phyloP scores from a whole-genome alignment of 2,329 filamentous ascomycete genomes.

The Tricladium varicosporioides region DNA sequence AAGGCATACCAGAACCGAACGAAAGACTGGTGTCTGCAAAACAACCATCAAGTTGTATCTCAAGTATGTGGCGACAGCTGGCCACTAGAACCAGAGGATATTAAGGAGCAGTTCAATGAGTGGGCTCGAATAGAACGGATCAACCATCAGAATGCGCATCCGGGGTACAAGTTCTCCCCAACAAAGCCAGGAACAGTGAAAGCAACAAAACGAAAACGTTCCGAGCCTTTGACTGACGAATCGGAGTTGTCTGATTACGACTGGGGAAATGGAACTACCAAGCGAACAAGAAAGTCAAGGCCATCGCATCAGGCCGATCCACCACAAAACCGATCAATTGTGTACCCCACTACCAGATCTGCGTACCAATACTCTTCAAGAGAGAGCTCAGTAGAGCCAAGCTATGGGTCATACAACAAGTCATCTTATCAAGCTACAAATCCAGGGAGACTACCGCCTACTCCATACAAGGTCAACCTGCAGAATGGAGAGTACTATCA shows the following conservation, averaged over 20 bases:
- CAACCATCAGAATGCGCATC: slow-evolving; percentile 83
- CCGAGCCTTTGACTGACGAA: slow-evolving; percentile 37
- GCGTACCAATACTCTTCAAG: slow-evolving; percentile 32
- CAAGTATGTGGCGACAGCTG: slow-evolving; percentile 84
- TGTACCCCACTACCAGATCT: slow-evolving; percentile 30
- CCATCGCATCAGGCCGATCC: slow-evolving; percentile 13
- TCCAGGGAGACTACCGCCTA: slow-evolving; percentile 46
- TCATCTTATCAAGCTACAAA: slow-evolving; percentile 52
- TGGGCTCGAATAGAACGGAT: slow-evolving; percentile 78
- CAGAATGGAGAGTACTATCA: slow-evolving; percentile 51
- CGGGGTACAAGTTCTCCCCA: slow-evolving; percentile 91
- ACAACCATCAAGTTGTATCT: slow-evolving; percentile 93
- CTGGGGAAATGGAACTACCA: slow-evolving; percentile 36
- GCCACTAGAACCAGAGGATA: slow-evolving; percentile 71
- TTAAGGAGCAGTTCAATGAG: slow-evolving; percentile 73
- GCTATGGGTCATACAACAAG: slow-evolving; percentile 35
- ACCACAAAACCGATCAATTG: slow-evolving; percentile 18
- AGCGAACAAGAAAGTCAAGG: slow-evolving; percentile 21
- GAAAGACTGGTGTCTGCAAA: slow-evolving; percentile 76
- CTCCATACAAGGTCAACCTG: slow-evolving; percentile 42
- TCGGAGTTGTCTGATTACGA: slow-evolving; percentile 48
- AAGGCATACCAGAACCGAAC: slow-evolving; percentile 87
- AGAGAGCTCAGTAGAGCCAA: slow-evolving; percentile 30
- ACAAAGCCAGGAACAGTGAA: slow-evolving; percentile 57
- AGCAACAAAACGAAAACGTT: slow-evolving; percentile 46